Percentiles rank a stretch among this genome's conserved stretches.
phyloP scores from a whole-genome alignment of 352 stramenopile genomes.

The Albugo candida region DNA sequence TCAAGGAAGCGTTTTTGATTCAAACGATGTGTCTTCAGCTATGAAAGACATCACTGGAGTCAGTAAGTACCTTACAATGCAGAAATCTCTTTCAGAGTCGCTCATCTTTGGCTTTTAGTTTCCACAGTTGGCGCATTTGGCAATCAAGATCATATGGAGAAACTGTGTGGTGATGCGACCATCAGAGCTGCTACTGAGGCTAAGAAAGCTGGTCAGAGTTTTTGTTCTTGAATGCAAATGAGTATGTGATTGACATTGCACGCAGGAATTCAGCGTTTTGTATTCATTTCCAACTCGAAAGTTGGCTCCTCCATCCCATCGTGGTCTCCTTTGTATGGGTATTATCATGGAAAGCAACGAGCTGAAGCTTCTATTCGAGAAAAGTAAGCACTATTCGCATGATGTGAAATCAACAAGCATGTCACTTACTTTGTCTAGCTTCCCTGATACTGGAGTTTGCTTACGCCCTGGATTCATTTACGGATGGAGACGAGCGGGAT shows the following conservation, averaged over 20 bases:
- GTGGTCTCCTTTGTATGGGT: conserved; percentile 66
- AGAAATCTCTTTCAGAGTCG: neutral
- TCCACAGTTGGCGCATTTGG: conserved; percentile 80
- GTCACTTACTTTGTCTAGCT: conserved; percentile 11
- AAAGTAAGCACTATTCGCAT: conserved; percentile 13
- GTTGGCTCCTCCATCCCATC: conserved; percentile 54
- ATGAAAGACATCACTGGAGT: conserved; percentile 58
- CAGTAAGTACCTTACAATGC: conserved; percentile 23
- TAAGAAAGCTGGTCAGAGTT: conserved; percentile 25
- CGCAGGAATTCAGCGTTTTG: conserved; percentile 48
- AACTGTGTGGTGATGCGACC: conserved; percentile 75
- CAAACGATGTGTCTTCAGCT: conserved; percentile 32
- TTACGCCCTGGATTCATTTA: conserved; percentile 83
- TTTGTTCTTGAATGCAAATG: neutral
- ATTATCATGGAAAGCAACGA: conserved; percentile 81
- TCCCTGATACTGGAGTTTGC: conserved; percentile 56
- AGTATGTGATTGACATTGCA: neutral
- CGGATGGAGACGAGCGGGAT: conserved; percentile 42
- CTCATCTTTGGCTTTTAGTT: conserved; percentile 14
- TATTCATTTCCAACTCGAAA: conserved; percentile 84
- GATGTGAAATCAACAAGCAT: neutral
- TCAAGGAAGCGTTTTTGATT: conserved; percentile 69
- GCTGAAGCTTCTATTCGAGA: conserved; percentile 54
- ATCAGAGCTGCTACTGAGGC: conserved; percentile 57
- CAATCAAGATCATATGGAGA: conserved; percentile 76